Conservation (phyloP, 176 grass and related monocot species). For the Chrysopogon serrulatus region DNA sequence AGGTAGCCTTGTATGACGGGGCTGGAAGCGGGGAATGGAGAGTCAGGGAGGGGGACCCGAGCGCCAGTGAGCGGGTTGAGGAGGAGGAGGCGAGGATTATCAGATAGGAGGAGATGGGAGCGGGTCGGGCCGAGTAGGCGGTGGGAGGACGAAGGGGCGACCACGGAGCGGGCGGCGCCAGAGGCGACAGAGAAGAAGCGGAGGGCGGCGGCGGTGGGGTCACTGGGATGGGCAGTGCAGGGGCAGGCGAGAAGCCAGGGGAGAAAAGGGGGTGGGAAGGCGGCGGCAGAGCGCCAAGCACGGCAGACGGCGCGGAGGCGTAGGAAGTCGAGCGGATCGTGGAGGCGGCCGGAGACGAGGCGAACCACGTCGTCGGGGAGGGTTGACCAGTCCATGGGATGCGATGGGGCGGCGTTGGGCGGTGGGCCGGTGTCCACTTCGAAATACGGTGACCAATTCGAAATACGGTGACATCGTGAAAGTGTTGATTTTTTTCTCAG, state of each 20-base stretch:
- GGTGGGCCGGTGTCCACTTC: too few relatives aligned
- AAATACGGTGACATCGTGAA: too few relatives aligned
- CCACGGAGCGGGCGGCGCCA: neutral
- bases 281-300: conserved; percentile 3
- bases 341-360: neutral
- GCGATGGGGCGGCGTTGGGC: too few relatives aligned
- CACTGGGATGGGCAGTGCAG: neutral
- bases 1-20: conserved; percentile 2
- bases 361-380: conserved; percentile 14
- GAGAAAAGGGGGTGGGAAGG: neutral
- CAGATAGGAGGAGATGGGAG: conserved; percentile 17
- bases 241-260: conserved; percentile 14
- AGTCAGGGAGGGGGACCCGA: neutral
- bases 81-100: neutral
- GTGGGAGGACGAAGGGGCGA: neutral
- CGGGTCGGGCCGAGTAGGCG: neutral
- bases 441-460: too few relatives aligned
- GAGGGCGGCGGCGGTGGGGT: neutral
- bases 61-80: neutral
- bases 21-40: neutral
- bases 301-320: conserved; percentile 15
- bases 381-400: neutral
- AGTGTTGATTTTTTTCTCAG: too few relatives aligned
- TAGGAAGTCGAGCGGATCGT: conserved; percentile 26
- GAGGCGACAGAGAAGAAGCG: neutral